Percentiles rank a stretch among this genome's conserved stretches.
Conservation (phyloP, 345 rosid genomes). For the Eucalyptus dawsonii region DNA sequence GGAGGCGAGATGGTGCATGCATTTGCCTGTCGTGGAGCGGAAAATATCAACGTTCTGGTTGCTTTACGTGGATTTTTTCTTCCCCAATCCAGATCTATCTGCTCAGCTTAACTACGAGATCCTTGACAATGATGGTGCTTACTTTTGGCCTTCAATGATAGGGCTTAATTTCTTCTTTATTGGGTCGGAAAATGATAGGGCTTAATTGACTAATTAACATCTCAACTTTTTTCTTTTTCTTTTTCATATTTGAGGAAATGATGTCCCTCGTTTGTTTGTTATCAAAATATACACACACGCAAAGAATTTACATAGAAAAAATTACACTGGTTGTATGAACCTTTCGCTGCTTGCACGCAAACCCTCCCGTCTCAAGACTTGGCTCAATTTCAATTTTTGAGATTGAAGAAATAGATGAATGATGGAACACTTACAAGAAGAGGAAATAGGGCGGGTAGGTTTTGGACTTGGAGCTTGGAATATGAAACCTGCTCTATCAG, state of each 20-base stretch:
- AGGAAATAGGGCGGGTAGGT: neutral
- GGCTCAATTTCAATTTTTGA: neutral
- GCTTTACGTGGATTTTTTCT: neutral
- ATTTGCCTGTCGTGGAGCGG: neutral
- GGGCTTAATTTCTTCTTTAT: neutral
- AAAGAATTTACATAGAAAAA: neutral
- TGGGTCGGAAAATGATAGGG: neutral
- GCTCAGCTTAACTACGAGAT: neutral
- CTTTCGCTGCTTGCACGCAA: neutral
- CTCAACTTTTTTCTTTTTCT: neutral
- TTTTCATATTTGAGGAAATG: neutral
- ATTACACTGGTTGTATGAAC: neutral
- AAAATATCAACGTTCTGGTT: neutral
- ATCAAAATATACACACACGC: neutral
- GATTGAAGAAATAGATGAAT: neutral
- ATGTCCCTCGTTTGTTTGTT: neutral
- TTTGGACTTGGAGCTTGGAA: neutral
- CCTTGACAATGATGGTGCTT: neutral
- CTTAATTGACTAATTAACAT: neutral
- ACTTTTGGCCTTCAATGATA: neutral
- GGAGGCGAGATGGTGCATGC: neutral
- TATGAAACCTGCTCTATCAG: fast-evolving
- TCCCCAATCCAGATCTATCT: neutral
- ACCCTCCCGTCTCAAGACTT: neutral
- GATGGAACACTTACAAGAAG: neutral